Base-by-base conservation (phyloP, 2,329 filamentous ascomycete species). In the Arthroderma uncinatum region DNA sequence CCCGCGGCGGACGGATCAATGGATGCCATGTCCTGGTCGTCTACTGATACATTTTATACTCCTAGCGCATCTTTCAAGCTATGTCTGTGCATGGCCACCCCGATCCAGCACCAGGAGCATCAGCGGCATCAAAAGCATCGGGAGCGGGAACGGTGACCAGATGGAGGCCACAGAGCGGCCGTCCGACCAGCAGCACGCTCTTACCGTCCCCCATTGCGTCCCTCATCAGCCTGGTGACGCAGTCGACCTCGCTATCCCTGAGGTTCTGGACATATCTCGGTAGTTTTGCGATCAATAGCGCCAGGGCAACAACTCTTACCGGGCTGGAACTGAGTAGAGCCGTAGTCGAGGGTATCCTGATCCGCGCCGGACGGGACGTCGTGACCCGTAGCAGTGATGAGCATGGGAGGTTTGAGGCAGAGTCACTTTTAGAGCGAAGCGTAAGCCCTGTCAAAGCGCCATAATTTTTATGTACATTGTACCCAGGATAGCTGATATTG, bases 371-470 rank as follows among this genome's bases (percentile, higher is more conserved):
- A 10, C 68, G 69, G 48, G 74, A 76, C 67, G 69, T 77, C 52
- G 69, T 70, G 2, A 62, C 68, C 52, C 68, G 64, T 62, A 78
- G 67, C 62, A 76, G 79, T 36, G 78, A 85, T 30, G 68, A 70
- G 34, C 67, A 70, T 66, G 70, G 71, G 6, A 67, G 70, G 60
- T 61, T 63, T 56, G 68, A 75, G 61, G 73, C 75, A 14, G 75
- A 76, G 60, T 71, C 71, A 30, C 61, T 76, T 21, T 64, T 77
- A 33, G 74, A 76, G 60, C 66, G 70, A 62, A 76, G 74, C 64
- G 74, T 77, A 68, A 58, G 72, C 34, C 66, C 47, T 30, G 9
- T 16, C 47, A 7, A 12, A 16, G 14, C n/a, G 5, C 19, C 39
- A 6, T 44, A 14, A 16, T 16, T 44, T 7, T 30, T 19, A 44